Percentiles rank a stretch among this genome's conserved stretches.
phyloP scores from a whole-genome alignment of 495 filamentous ascomycete species.

The Hypoxylon rickii region DNA sequence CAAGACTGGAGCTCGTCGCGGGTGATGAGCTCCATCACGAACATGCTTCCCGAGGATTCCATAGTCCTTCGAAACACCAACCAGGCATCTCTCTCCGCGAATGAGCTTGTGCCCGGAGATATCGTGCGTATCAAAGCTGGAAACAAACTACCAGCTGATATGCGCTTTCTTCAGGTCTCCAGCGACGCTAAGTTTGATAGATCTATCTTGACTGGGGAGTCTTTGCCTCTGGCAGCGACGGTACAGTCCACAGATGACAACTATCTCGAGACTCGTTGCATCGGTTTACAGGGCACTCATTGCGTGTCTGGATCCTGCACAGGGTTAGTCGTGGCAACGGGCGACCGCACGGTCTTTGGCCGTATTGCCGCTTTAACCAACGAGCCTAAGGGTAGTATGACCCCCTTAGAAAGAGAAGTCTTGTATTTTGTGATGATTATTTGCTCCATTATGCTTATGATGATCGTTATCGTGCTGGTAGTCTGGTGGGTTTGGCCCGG shows the following conservation, averaged over 20 bases:
- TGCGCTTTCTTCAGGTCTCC: constrained; percentile 66
- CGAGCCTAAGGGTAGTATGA: constrained; percentile 62
- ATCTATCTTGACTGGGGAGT: constrained; percentile 69
- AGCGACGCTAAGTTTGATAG: constrained; percentile 74
- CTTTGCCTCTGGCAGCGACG: constrained; percentile 62
- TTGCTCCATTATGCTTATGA: constrained; percentile 57
- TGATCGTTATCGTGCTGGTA: constrained; percentile 59
- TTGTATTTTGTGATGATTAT: constrained; percentile 69
- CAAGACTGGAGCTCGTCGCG: constrained; percentile 65
- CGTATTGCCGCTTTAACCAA: constrained; percentile 71
- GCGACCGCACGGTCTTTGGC: constrained; percentile 65
- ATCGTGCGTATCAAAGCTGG: constrained; percentile 65
- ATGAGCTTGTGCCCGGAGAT: constrained; percentile 70
- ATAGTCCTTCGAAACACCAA: constrained; percentile 62
- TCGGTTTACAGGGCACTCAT: constrained; percentile 73
- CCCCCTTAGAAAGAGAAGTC: constrained; percentile 70
- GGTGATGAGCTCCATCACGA: constrained; percentile 69
- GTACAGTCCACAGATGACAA: constrained; percentile 68
- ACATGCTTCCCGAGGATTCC: constrained; percentile 70
- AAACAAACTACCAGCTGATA: constrained; percentile 70
- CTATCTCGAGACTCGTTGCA: constrained; percentile 73
- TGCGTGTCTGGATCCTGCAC: constrained; percentile 68
- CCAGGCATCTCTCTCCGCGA: constrained; percentile 52
- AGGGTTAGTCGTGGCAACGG: constrained; percentile 64
- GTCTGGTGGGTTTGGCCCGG: constrained; percentile 55